Base-by-base conservation (phyloP, 257 asterid species). In the Nicotiana obtusifolia region DNA sequence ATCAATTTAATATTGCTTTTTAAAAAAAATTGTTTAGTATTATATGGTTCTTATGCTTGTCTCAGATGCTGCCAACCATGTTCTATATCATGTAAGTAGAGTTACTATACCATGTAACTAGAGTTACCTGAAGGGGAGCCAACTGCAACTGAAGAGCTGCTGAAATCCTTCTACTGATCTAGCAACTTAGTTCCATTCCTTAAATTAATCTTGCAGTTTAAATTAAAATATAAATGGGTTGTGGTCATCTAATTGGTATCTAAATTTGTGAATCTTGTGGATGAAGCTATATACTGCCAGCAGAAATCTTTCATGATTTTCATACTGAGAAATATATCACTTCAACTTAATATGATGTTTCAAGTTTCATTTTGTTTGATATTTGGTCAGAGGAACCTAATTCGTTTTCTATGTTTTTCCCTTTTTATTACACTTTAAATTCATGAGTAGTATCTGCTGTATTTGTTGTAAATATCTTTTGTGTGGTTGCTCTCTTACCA, bases 81-180 rank as follows among this genome's bases (percentile, higher is more conserved):
- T 68, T 20, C 78, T 28, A 13, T 71, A 71, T 13, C 59, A 41
- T 71, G 78, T 41, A 20, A 13, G 28, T 4, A 13, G n/a, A 69
- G 59, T 30, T 30, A 30, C 78, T 28, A 13, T 71, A 71, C 6
- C 59, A 41, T 71, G 78, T 41, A 41, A 13, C 28, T 4, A 13
- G n/a, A 69, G 59, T 69, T 41, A 22, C 49, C 41, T 69, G 59
- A 69, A 69, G 59, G 77, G 54, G 33, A 69, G 59, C 59, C 7
- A 69, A n/a, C 56, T 3, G 13, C 78, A 71, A 71, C 35, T 41
- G 78, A 71, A 35, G 59, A 71, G 61, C 41, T 73, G 79, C 61
- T 73, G 79, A 28, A 37, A 47, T 41, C 79, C 37, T 47, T 73
- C 26, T 71, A 47, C 79, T 73, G 37, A 75, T 75, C 44, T 75